phyloP scores from a whole-genome alignment of 108 stramenopile species.

The Pseudonitzschia pungens region DNA sequence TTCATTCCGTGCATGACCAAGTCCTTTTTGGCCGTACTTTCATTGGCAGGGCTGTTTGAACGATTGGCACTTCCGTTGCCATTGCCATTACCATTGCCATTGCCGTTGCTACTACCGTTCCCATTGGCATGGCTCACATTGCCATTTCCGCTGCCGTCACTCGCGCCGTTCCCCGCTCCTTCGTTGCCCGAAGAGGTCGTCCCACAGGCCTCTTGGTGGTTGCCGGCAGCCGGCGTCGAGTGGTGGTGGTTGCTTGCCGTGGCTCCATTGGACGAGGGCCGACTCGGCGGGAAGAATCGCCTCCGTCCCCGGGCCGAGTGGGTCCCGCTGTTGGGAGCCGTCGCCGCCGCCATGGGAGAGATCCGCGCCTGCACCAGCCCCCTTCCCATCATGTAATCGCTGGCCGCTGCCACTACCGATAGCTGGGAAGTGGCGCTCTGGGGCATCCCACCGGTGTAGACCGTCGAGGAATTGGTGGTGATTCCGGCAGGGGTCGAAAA shows the following conservation, averaged over 20 bases:
- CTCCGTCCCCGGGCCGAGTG: background rate
- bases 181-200: background rate
- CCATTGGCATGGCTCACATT: background rate
- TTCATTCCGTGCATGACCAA: constrained; percentile 31
- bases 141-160: background rate
- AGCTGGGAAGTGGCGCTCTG: background rate
- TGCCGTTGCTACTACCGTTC: background rate
- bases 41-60: background rate
- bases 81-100: background rate
- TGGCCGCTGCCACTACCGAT: background rate
- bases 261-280: background rate
- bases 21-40: background rate
- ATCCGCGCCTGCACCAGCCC: constrained; percentile 31
- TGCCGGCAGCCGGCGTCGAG: background rate
- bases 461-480: background rate
- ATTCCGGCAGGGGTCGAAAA: constrained; percentile 3
- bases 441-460: background rate
- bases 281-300: background rate
- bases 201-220: background rate
- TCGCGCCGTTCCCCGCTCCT: background rate
- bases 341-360: constrained; percentile 19
- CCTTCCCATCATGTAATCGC: constrained; percentile 27
- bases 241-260: background rate
- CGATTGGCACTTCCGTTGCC: background rate
- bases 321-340: background rate